Evolutionary conservation across 768 basidiomycete genomes (phyloP), one percentile per base, ranked within the genome.

Genomic region (Mrakia frigida): DNA sequence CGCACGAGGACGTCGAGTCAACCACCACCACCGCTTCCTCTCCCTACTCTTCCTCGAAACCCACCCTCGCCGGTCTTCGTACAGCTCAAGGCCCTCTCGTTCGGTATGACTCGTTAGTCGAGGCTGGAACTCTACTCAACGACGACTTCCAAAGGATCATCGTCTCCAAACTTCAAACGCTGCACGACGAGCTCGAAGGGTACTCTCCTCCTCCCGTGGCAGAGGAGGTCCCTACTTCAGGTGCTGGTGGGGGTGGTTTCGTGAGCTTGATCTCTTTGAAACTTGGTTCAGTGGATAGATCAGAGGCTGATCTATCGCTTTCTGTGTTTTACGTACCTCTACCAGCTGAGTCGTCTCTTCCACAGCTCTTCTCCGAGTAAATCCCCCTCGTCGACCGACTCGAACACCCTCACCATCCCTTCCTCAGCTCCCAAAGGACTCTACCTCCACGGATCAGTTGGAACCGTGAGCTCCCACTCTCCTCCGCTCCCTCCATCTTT

Each of bases 391-490:
- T 56, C 39, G 4, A 46, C 46, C 63, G 56, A 33, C 16, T 75
- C 67, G 63, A 77, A 39, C 65, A 39, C 65, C 35, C 65, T 74
- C 37, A 77, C 82, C 3, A 86, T 87, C 11, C 88, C 88, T 0
- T 85, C 86, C 39, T 83, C 86, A 68, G 87, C 88, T 0, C 94
- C 93, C 5, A 91, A 91, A 80, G 93, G 96, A 14, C 87, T 98
- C 41, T 98, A 99, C 84, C 90, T 99, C 28, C 94, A 92, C 82
- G 97, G 96, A 43, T 92, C 94, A 80, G 97, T 99, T 77, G 96
- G 96, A 2, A 97, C 96, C 13, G 96, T 97, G 39, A n/a, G 52
- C 28, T 11, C 41, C 33, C 31, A 5, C 59, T 65, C 21, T 33
- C 11, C n/a, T 73, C 9, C 60, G 35, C 52, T 56, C 23, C 21